A percentile compares a stretch with the other conserved stretches of the same genome.
Conservation (phyloP, 305 asterid species). For the Fraxinus platypoda region DNA sequence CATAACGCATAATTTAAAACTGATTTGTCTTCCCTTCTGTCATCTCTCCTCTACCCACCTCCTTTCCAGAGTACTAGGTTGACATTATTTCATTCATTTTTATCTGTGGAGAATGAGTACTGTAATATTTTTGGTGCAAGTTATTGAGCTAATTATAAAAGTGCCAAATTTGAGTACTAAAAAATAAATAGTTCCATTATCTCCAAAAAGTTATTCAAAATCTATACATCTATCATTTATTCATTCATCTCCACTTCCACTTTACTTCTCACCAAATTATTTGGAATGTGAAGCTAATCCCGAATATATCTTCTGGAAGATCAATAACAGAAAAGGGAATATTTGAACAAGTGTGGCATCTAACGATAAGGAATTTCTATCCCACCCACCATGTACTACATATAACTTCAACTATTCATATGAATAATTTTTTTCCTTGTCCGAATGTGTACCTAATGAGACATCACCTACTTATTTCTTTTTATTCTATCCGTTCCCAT, state of each 20-base stretch:
- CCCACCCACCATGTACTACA: not conserved
- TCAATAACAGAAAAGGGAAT: not conserved
- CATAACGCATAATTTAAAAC: not conserved
- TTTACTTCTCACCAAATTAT: not conserved
- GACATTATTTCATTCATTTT: not conserved
- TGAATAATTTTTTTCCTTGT: not conserved
- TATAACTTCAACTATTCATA: not conserved
- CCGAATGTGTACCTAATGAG: not conserved
- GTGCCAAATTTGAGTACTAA: not conserved
- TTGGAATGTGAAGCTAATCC: not conserved
- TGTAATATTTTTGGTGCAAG: not conserved
- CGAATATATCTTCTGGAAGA: not conserved
- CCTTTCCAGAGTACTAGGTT: not conserved
- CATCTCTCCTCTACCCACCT: conserved; percentile 3
- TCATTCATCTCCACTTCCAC: not conserved
- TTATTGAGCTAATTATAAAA: not conserved
- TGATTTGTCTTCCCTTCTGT: not conserved
- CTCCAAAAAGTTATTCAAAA: not conserved
- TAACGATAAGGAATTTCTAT: not conserved
- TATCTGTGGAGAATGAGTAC: not conserved
- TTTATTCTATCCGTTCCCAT: not conserved
- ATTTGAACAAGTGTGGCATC: not conserved
- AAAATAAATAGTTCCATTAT: not conserved
- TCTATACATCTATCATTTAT: not conserved
- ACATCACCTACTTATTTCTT: not conserved